A percentile compares a stretch with the other conserved stretches of the same genome.
These are phyloP conservation scores for Linnemannia elongata DNA, from an alignment of 192 early-diverging fungal genomes.

Conservation along the genomic window DNA sequence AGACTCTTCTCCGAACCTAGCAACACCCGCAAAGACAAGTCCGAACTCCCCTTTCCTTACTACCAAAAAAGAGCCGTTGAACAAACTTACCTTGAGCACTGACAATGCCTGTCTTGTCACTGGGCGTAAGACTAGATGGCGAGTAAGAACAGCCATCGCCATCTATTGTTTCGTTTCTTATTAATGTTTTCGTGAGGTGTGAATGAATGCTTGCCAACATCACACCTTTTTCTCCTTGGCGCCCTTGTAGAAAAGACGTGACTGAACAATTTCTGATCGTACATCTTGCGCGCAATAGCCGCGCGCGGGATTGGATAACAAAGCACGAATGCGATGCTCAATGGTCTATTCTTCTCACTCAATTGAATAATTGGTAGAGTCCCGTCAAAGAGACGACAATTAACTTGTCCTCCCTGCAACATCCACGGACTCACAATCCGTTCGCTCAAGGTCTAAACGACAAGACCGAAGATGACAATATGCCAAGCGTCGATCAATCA, in stretches of 20 bases:
- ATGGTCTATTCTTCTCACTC: background rate
- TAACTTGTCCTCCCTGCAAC: background rate
- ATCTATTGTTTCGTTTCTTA: background rate
- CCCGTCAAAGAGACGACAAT: background rate
- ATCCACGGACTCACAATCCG: background rate
- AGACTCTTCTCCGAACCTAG: background rate
- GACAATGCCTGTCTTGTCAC: background rate
- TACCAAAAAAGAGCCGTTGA: background rate
- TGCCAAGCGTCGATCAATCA: background rate
- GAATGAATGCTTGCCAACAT: background rate
- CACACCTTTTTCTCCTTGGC: background rate
- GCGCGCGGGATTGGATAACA: no score
- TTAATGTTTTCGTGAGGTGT: background rate
- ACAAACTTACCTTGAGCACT: background rate
- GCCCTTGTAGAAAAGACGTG: background rate
- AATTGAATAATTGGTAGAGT: background rate
- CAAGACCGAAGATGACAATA: background rate
- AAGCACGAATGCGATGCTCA: background rate
- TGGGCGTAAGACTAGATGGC: background rate
- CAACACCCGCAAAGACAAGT: background rate
- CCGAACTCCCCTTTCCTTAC: background rate
- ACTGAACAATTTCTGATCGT: background rate
- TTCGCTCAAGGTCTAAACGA: background rate
- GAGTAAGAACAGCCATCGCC: background rate
- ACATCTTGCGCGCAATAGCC: background rate